Percentiles rank a stretch among this genome's conserved stretches.
These are phyloP conservation scores for Fusarium sp. DNA, from an alignment of 2,329 filamentous ascomycete species.

Conservation along the genomic window DNA sequence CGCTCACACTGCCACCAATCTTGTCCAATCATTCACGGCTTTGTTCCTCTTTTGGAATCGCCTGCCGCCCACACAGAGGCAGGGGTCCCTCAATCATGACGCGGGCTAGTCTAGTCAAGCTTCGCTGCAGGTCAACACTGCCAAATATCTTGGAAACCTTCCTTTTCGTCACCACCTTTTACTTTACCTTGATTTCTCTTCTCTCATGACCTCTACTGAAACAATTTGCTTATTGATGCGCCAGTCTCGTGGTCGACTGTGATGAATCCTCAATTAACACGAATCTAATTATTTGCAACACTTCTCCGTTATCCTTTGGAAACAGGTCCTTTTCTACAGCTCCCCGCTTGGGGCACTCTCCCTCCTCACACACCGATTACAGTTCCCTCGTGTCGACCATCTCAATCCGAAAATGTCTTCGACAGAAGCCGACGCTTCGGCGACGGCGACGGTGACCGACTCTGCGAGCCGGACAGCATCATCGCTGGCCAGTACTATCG, in stretches of 20 bases:
- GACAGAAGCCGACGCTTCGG: constrained; percentile 19
- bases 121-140: no score
- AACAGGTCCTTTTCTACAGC: not conserved
- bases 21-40: not conserved
- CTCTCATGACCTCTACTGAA: not conserved
- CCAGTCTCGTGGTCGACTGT: not conserved
- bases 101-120: not conserved
- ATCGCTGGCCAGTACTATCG: constrained; percentile 26
- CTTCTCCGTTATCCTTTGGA: constrained; percentile 3
- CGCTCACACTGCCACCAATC: no score
- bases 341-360: constrained; percentile 31
- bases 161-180: not conserved
- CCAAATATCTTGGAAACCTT: constrained; percentile 8
- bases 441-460: constrained; percentile 39
- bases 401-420: constrained; percentile 19
- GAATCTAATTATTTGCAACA: constrained; percentile 17
- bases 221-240: constrained; percentile 5
- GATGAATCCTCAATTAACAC: constrained; percentile 8
- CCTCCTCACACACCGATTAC: not conserved
- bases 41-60: not conserved
- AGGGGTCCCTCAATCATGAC: not conserved
- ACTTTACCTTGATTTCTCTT: not conserved
- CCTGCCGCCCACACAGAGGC: not conserved
- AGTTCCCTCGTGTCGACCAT: not conserved
- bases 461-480: constrained; percentile 38